These are phyloP conservation scores for Perkinsus olseni DNA, from an alignment of 169 alveolate species.

Conservation along the genomic window DNA sequence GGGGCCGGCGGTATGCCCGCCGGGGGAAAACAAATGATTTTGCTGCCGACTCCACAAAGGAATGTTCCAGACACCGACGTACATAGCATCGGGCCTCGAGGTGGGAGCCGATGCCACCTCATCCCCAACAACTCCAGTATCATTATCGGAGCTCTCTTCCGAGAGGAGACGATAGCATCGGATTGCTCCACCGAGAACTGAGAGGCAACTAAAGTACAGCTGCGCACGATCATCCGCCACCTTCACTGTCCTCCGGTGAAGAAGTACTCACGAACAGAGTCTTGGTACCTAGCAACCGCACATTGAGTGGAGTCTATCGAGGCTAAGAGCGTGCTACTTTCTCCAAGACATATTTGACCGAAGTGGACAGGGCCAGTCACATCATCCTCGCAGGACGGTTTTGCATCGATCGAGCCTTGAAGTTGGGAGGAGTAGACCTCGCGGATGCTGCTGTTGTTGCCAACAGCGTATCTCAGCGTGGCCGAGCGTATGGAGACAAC, in stretches of 20 bases:
- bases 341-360: not conserved
- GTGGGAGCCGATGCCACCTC: not conserved
- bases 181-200: not conserved
- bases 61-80: not conserved
- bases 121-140: not conserved
- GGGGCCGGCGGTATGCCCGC: too few species aligned
- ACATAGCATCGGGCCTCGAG: not conserved
- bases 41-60: not conserved
- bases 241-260: not conserved
- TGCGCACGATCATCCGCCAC: not conserved
- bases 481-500: too few species aligned
- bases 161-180: not conserved
- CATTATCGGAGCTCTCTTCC: not conserved
- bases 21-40: too few species aligned
- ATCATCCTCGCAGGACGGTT: not conserved
- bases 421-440: not conserved
- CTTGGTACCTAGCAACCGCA: not conserved
- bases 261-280: not conserved
- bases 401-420: not conserved
- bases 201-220: not conserved
- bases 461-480: not conserved
- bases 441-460: not conserved
- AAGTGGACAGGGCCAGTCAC: not conserved
- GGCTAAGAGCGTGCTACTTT: not conserved
- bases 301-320: not conserved